phyloP scores from a whole-genome alignment of 768 basidiomycete species.

The Mycena galopus region DNA sequence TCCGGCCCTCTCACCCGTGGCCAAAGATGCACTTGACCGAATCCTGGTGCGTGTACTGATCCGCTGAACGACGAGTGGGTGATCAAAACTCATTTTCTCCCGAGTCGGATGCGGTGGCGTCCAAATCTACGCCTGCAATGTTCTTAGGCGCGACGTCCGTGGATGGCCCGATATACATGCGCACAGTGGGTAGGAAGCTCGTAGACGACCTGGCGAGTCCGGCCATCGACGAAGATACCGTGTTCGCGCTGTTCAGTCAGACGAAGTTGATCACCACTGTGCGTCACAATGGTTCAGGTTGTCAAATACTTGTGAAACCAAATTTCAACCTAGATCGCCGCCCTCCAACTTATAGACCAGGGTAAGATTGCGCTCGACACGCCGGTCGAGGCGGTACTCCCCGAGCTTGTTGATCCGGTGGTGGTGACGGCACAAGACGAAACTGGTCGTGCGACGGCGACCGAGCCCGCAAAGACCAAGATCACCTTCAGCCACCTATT shows the following conservation, averaged over 20 bases:
- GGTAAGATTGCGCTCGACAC: slow-evolving; percentile 44
- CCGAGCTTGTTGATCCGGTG: slow-evolving; percentile 44
- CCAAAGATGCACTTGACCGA: not conserved
- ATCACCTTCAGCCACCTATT: slow-evolving; percentile 46
- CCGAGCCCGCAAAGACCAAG: slow-evolving; percentile 38
- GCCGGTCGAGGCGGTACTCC: slow-evolving; percentile 42
- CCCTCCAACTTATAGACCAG: slow-evolving; percentile 48
- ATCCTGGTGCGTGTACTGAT: not conserved
- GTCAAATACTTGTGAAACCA: not conserved
- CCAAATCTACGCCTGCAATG: slow-evolving; percentile 4
- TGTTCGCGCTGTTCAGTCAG: slow-evolving; percentile 24
- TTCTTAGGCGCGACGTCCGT: slow-evolving; percentile 10
- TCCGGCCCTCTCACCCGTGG: not conserved
- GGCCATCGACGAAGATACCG: slow-evolving; percentile 17
- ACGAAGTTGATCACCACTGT: slow-evolving; percentile 26
- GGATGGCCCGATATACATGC: slow-evolving; percentile 16
- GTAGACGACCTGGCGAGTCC: slow-evolving; percentile 6
- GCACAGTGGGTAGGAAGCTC: slow-evolving; percentile 5
- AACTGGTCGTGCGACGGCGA: slow-evolving; percentile 25
- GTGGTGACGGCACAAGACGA: slow-evolving; percentile 38
- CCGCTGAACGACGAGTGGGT: not conserved
- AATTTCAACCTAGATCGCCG: slow-evolving; percentile 42
- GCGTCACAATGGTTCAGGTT: not conserved
- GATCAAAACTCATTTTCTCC: not conserved
- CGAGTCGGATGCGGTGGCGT: slow-evolving; percentile 11